These are phyloP conservation scores for Dryas octopetala DNA, from an alignment of 306 rosid genomes.

Conservation along the genomic window DNA sequence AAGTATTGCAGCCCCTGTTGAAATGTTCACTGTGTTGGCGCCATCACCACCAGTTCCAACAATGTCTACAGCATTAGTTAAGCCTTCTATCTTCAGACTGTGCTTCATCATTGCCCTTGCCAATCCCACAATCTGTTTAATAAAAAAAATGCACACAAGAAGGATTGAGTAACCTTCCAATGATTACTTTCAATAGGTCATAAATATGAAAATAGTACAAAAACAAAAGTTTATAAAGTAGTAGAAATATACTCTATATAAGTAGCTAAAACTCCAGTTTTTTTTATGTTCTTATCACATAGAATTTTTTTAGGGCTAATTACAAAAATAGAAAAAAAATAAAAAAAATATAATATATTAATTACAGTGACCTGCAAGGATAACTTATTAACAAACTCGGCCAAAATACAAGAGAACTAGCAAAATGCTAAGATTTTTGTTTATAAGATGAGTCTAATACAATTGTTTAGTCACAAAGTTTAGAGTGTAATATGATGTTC, in stretches of 20 bases:
- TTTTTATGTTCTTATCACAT: no score
- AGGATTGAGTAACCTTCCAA: background rate
- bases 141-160: background rate
- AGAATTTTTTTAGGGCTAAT: no score
- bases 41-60: slow-evolving; percentile 98
- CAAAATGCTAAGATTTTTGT: no score
- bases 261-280: no score
- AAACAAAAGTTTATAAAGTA: background rate
- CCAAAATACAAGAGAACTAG: no score
- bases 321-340: no score
- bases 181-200: background rate
- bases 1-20: slow-evolving; percentile 86
- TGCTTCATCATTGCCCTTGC: slow-evolving; percentile 85
- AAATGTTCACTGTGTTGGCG: slow-evolving; percentile 88
- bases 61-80: slow-evolving; percentile 81
- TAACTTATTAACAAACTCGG: no score
- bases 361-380: no score
- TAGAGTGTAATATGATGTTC: no score
- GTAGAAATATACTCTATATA: background rate
- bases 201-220: background rate
- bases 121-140: slow-evolving; percentile 73
- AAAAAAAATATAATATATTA: no score
- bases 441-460: no score
- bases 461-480: no score
- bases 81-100: slow-evolving; percentile 72